These are phyloP conservation scores for Phialemoniopsis sp. DNA, from an alignment of 2,329 filamentous ascomycete genomes.

Conservation along the genomic window DNA sequence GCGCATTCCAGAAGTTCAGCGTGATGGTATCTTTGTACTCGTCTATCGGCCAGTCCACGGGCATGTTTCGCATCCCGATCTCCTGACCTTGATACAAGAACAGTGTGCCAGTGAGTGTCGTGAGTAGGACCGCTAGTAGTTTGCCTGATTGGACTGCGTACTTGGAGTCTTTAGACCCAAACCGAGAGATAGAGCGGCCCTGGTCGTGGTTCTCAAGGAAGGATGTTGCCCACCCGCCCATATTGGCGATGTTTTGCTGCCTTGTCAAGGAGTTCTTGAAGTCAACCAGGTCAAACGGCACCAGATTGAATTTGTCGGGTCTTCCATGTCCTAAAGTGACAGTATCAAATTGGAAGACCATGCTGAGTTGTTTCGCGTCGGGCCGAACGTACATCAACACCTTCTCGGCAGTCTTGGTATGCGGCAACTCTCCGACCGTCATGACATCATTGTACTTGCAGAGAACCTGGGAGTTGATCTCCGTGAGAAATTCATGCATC, in stretches of 20 bases:
- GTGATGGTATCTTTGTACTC: slow-evolving; percentile 46
- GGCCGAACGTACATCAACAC: slow-evolving; percentile 58
- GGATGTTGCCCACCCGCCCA: slow-evolving; percentile 53
- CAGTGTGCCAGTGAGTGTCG: slow-evolving; percentile 45
- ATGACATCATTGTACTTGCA: slow-evolving; percentile 60
- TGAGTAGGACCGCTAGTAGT: slow-evolving; percentile 46
- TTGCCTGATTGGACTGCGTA: slow-evolving; percentile 42
- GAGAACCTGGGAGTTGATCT: slow-evolving; percentile 59
- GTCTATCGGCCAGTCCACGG: slow-evolving; percentile 39
- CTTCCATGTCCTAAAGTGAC: slow-evolving; percentile 55
- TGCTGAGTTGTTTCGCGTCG: slow-evolving; percentile 56
- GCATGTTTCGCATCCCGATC: slow-evolving; percentile 54
- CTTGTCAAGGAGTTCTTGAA: slow-evolving; percentile 42
- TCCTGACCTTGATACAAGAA: slow-evolving; percentile 60
- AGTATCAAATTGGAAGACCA: slow-evolving; percentile 67
- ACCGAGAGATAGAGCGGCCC: slow-evolving; percentile 49
- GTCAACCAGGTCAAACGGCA: slow-evolving; percentile 40
- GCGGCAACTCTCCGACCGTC: slow-evolving; percentile 66
- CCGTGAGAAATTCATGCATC: slow-evolving; percentile 63
- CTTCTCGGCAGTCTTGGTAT: slow-evolving; percentile 52
- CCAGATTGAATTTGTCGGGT: slow-evolving; percentile 48
- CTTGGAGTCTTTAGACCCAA: slow-evolving; percentile 34
- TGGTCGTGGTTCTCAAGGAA: slow-evolving; percentile 65
- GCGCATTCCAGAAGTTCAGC: slow-evolving; percentile 44
- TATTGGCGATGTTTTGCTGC: slow-evolving; percentile 46